Evolutionary conservation across 345 rosid species (phyloP).

Genomic region (Populus simonii): DNA sequence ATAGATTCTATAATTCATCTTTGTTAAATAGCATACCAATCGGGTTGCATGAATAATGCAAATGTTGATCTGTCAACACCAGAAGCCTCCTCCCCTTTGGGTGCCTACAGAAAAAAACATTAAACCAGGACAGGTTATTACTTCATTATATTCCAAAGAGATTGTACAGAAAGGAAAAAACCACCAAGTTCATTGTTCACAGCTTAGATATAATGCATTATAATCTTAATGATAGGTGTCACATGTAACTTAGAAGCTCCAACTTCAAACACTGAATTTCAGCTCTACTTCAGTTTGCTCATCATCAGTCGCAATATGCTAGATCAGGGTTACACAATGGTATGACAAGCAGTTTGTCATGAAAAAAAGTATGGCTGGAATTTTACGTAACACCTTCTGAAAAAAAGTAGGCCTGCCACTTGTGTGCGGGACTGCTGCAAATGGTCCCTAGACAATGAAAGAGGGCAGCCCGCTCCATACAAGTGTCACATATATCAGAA

Average conservation of each 20-base stretch:
- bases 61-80: constrained; percentile 82
- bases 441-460: no score
- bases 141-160: neutral
- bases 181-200: neutral
- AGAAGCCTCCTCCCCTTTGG: constrained; percentile 59
- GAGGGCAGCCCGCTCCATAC: no score
- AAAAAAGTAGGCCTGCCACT: no score
- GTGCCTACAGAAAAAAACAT: constrained; percentile 50
- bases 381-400: no score
- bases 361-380: no score
- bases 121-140: constrained; percentile 1
- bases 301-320: neutral
- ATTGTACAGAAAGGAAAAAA: neutral
- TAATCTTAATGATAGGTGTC: neutral
- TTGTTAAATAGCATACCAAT: constrained; percentile 51
- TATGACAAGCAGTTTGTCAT: neutral
- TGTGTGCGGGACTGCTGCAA: no score
- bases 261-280: neutral
- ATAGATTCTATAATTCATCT: neutral
- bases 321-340: neutral
- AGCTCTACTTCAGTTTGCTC: neutral
- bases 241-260: neutral
- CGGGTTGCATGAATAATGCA: constrained; percentile 96
- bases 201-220: neutral
- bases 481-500: no score